Evolutionary conservation across 257 asterid genomes (phyloP).

Genomic region (Salvia miltiorrhiza): DNA sequence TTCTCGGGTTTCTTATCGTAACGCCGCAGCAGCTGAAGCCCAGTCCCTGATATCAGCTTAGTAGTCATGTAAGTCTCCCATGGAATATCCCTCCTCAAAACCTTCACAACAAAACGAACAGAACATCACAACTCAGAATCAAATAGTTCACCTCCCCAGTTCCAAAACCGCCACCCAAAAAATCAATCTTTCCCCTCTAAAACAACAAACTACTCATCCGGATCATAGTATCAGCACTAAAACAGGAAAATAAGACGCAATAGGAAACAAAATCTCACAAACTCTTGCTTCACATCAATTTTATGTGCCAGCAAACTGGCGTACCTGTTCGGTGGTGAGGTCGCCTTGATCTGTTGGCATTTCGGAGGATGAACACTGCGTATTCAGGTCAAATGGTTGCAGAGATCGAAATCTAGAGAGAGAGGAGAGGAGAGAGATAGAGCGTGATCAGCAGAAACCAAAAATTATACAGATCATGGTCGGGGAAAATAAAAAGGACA

Average conservation of each 20-base stretch:
- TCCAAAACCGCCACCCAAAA: not conserved
- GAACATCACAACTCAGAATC: not conserved
- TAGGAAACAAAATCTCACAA: not conserved
- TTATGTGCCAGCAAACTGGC: conserved; percentile 3
- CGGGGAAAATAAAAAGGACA: not conserved
- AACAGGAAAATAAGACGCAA: not conserved
- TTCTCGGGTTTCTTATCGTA: conserved; percentile 82
- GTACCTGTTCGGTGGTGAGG: conserved; percentile 47
- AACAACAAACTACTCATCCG: conserved; percentile 1
- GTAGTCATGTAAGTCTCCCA: conserved; percentile 95
- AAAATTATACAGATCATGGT: conserved; percentile 13
- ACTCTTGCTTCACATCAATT: conserved; percentile 2
- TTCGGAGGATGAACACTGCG: conserved; percentile 12
- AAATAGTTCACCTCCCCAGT: conserved; percentile 1
- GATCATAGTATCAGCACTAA: not conserved
- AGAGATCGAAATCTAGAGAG: conserved; percentile 46
- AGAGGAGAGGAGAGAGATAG: conserved; percentile 14
- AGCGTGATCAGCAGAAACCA: conserved; percentile 23
- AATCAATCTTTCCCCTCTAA: conserved; percentile 10
- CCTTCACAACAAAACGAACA: conserved; percentile 25
- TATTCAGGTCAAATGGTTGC: conserved; percentile 1
- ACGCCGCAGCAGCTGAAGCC: conserved; percentile 83
- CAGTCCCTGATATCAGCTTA: conserved; percentile 80
- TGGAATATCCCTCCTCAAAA: conserved; percentile 80
- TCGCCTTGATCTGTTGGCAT: conserved; percentile 49